Evolutionary conservation across 345 rosid species (phyloP).

Genomic region (Boechera divaricarpa): DNA sequence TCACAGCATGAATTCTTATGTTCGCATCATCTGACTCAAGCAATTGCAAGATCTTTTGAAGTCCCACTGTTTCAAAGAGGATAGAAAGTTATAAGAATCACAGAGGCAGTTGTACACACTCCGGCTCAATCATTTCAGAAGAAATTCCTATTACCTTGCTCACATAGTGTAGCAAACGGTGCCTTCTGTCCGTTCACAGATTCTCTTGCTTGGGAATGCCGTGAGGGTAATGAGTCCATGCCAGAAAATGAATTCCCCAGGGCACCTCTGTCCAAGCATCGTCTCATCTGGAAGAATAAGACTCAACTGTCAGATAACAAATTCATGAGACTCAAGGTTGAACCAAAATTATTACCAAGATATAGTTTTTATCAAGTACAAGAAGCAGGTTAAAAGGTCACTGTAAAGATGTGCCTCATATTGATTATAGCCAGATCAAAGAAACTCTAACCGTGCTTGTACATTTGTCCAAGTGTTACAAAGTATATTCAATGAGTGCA

Average conservation of each 20-base stretch:
- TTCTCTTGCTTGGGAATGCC: constrained; percentile 62
- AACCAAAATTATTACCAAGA: constrained; percentile 8
- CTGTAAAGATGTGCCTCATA: constrained; percentile 16
- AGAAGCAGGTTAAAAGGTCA: neutral
- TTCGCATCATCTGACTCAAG: constrained; percentile 96
- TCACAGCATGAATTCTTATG: constrained; percentile 95
- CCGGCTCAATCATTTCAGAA: constrained; percentile 9
- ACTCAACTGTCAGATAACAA: constrained; percentile 19
- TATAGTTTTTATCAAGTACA: constrained; percentile 28
- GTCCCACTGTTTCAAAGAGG: constrained; percentile 64
- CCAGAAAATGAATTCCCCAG: constrained; percentile 58
- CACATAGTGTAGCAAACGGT: constrained; percentile 75
- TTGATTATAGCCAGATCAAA: constrained; percentile 10
- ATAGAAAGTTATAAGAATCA: constrained; percentile 29
- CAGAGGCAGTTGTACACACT: constrained; percentile 8
- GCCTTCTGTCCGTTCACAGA: constrained; percentile 71
- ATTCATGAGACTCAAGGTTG: constrained; percentile 13
- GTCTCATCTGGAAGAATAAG: constrained; percentile 59
- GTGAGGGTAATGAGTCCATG: constrained; percentile 59
- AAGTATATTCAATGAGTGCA: constrained; percentile 11
- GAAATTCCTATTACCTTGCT: constrained; percentile 69
- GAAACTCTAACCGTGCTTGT: neutral
- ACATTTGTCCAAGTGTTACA: constrained; percentile 7
- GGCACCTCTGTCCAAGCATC: constrained; percentile 65
- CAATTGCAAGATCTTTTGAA: constrained; percentile 83